phyloP scores from a whole-genome alignment of 2,329 filamentous ascomycete genomes.

The Calonectria pteridis region DNA sequence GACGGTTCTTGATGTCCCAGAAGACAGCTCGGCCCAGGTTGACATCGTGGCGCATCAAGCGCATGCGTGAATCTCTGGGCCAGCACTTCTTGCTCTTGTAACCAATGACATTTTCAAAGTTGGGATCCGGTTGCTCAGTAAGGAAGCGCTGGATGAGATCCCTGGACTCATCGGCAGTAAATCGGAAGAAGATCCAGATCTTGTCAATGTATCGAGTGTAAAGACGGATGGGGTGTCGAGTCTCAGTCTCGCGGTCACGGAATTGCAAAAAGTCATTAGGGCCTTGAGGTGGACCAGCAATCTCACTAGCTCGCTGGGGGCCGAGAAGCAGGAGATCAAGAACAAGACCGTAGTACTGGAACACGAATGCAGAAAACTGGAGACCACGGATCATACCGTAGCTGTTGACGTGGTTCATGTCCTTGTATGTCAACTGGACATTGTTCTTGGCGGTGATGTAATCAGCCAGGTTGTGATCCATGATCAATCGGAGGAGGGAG shows the following conservation, averaged over 20 bases:
- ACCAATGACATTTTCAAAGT: conserved; percentile 99
- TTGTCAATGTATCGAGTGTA: conserved; percentile 98
- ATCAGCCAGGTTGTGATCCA: conserved; percentile 99
- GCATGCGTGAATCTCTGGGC: conserved; percentile 97
- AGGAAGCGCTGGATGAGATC: conserved; percentile 98
- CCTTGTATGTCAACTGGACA: conserved; percentile 98
- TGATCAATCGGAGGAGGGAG: conserved; percentile 91
- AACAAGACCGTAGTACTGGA: conserved; percentile 98
- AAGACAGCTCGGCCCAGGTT: conserved; percentile 97
- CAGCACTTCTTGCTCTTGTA: conserved; percentile 99
- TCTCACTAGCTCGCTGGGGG: conserved; percentile 95
- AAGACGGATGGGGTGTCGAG: conserved; percentile 93
- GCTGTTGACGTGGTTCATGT: conserved; percentile 99
- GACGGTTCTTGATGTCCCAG: conserved; percentile 97
- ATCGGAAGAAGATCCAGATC: conserved; percentile 98
- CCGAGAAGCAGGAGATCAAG: conserved; percentile 93
- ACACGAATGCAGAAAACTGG: conserved; percentile 98
- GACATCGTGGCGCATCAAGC: conserved; percentile 98
- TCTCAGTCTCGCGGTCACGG: conserved; percentile 91
- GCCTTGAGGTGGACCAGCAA: conserved; percentile 91
- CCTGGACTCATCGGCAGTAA: conserved; percentile 92
- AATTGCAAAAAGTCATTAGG: conserved; percentile 99
- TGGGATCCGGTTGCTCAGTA: conserved; percentile 97
- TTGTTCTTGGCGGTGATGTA: conserved; percentile 99
- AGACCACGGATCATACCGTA: conserved; percentile 98